A percentile compares a stretch with the other conserved stretches of the same genome.
Evolutionary conservation across 2,329 filamentous ascomycete genomes (phyloP).

Genomic region (Aspergillus brasiliensis): DNA sequence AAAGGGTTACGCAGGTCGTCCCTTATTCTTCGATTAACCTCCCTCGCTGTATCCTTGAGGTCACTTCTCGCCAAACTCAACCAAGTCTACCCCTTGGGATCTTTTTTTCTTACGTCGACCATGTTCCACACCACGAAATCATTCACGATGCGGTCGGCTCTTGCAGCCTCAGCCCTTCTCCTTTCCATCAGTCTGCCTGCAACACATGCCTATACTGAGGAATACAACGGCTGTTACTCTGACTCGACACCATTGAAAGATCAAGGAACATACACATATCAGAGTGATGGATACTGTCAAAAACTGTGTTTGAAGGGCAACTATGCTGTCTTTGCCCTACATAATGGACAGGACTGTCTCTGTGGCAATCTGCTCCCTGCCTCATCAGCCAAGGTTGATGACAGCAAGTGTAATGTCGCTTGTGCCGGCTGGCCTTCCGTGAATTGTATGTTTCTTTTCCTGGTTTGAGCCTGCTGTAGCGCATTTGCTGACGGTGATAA

Average conservation of each 20-base stretch:
- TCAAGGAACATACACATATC: slow-evolving; percentile 53
- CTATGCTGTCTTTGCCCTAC: slow-evolving; percentile 65
- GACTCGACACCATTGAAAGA: slow-evolving; percentile 50
- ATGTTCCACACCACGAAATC: slow-evolving; percentile 29
- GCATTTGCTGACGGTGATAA: slow-evolving; percentile 25
- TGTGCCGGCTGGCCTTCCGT: slow-evolving; percentile 67
- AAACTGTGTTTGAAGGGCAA: slow-evolving; percentile 50
- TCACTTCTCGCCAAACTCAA: too few species aligned
- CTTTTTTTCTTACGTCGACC: slow-evolving; percentile 6
- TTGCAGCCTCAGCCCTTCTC: slow-evolving; percentile 30
- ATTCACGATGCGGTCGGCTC: slow-evolving; percentile 27
- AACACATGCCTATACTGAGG: slow-evolving; percentile 21
- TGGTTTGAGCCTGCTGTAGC: not conserved
- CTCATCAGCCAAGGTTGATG: slow-evolving; percentile 54
- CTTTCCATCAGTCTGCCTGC: slow-evolving; percentile 25
- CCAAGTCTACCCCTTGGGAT: slow-evolving; percentile 1
- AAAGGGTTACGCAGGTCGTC: slow-evolving; percentile 44
- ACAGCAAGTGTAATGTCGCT: slow-evolving; percentile 62
- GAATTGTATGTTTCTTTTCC: slow-evolving; percentile 59
- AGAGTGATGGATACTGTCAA: slow-evolving; percentile 60
- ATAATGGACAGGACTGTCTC: slow-evolving; percentile 65
- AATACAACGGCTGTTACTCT: slow-evolving; percentile 55
- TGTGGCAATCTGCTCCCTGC: slow-evolving; percentile 73
- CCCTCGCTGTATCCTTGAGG: slow-evolving; percentile 18
- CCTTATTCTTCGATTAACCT: slow-evolving; percentile 30